A percentile compares a stretch with the other conserved stretches of the same genome.
phyloP scores from a whole-genome alignment of 1,284 basidiomycete species.

The Mycena sp. region DNA sequence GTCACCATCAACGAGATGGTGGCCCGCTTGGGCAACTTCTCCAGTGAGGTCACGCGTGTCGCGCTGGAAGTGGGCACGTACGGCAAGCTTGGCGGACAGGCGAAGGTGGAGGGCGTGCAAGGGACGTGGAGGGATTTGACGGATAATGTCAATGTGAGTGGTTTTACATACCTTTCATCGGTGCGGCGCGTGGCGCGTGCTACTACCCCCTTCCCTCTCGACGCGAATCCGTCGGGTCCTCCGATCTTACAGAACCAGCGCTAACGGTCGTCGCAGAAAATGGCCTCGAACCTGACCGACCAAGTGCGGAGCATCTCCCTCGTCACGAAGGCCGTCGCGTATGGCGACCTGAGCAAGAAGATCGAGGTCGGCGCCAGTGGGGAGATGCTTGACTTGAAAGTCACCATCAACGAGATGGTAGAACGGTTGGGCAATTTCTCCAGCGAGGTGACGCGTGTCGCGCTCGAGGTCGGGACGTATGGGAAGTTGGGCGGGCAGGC shows the following conservation, averaged over 20 bases:
- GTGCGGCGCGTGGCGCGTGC: no score
- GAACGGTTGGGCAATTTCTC: conserved; percentile 18
- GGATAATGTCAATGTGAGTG: conserved; percentile 23
- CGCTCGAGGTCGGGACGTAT: conserved; percentile 24
- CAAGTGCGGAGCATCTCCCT: conserved; percentile 20
- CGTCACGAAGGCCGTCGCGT: conserved; percentile 25
- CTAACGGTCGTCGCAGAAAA: conserved; percentile 62
- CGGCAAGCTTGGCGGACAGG: conserved; percentile 54
- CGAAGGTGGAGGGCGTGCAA: conserved; percentile 24
- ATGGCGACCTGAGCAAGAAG: conserved; percentile 15
- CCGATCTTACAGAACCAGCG: neutral
- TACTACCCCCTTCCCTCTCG: no score
- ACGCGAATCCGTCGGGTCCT: no score
- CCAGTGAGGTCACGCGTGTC: conserved; percentile 86
- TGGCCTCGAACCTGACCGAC: conserved; percentile 36
- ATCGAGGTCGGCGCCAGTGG: conserved; percentile 26
- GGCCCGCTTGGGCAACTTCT: conserved; percentile 82
- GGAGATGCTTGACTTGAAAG: conserved; percentile 27
- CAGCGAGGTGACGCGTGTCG: conserved; percentile 24
- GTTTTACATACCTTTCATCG: no score
- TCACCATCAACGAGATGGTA: conserved; percentile 29
- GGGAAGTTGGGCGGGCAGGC: conserved; percentile 29
- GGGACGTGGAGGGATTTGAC: conserved; percentile 28
- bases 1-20: conserved; percentile 84
- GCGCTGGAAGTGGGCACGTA: conserved; percentile 93